Evolutionary conservation across 2,329 filamentous ascomycete species (phyloP), one percentile per base, ranked within the genome.

Genomic region (Aspergillus amoenus): DNA sequence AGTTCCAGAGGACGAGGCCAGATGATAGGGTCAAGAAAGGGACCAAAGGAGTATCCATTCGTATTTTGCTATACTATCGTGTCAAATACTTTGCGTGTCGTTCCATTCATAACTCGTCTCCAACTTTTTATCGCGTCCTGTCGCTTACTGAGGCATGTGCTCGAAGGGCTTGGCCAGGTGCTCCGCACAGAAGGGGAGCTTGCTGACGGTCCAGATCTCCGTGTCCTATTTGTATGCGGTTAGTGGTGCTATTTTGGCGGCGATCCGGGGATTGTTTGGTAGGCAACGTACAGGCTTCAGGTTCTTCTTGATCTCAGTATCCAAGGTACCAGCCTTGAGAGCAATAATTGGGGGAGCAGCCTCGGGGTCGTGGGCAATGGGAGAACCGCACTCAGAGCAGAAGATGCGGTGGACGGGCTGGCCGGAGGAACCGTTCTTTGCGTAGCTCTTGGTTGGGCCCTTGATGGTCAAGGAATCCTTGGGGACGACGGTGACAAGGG

Each of bases 161-260:
- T 81, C 71, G 71, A 88, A 88, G 3, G 84, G 79, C 71, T 88
- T 83, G 49, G 78, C 83, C 60, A 88, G 78, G 64, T 82, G 74
- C 79, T 89, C 86, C 78, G 84, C 79, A 78, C 86, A 87, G 78
- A 88, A 89, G 15, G 86, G 86, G 63, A 89, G 81, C 81, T 89
- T 89, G 77, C 83, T 73, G 61, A 79, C 82, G 49, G 85, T 87
- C 86, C 86, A 89, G 76, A 89, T 88, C 76, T 89, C 86, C 64
- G 84, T 86, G 65, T 86, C 68, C 72, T 74, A 59, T 15, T 43
- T 5, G 17, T 13, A 34, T 18, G 40, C 7, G 7, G 24, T 42
- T 17, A 52, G 43, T 54, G 24, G 57, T 18, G 12, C 18, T 12
- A 39, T 34, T 7, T 17, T 17, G 15, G 34, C 7, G 18, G 3